phyloP scores from a whole-genome alignment of 1,139 yeast genomes.

The Torulaspora pretoriensis region DNA sequence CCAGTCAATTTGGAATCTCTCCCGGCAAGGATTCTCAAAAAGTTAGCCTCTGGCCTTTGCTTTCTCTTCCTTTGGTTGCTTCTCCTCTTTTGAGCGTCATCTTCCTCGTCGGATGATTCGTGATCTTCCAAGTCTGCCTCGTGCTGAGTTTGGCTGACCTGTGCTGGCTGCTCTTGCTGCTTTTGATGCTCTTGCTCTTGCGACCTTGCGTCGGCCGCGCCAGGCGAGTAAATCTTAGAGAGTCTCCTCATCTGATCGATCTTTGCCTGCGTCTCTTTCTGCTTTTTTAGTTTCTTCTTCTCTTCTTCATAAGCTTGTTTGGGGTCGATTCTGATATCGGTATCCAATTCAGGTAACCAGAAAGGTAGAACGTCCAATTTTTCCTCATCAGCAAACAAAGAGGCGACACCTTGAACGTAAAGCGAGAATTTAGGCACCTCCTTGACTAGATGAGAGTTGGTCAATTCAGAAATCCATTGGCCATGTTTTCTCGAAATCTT shows the following conservation, averaged over 20 bases:
- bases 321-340: slow-evolving; percentile 71
- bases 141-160: slow-evolving; percentile 15
- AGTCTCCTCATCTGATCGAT: slow-evolving; percentile 39
- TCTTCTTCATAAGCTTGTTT: slow-evolving; percentile 65
- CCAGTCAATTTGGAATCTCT: slow-evolving; percentile 43
- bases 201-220: slow-evolving; percentile 10
- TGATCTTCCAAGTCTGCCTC: slow-evolving; percentile 46
- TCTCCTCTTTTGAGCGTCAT: slow-evolving; percentile 19
- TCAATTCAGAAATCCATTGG: slow-evolving; percentile 84
- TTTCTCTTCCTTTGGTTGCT: slow-evolving; percentile 11
- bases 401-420: slow-evolving; percentile 86
- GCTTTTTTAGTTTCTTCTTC: slow-evolving; percentile 42
- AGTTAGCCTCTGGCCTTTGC: slow-evolving; percentile 23
- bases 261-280: slow-evolving; percentile 48
- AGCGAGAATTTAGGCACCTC: slow-evolving; percentile 90
- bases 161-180: slow-evolving; percentile 2
- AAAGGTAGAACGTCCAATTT: slow-evolving; percentile 85
- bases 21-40: slow-evolving; percentile 33
- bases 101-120: slow-evolving; percentile 43
- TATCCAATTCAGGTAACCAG: slow-evolving; percentile 90
- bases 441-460: slow-evolving; percentile 76
- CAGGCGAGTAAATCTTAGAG: slow-evolving; percentile 20
- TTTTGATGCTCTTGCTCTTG: slow-evolving; percentile 11
- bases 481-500: slow-evolving; percentile 46
- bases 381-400: slow-evolving; percentile 76